These are phyloP conservation scores for Zizania palustris DNA, from an alignment of 202 grass and related monocot species.

Conservation along the genomic window DNA sequence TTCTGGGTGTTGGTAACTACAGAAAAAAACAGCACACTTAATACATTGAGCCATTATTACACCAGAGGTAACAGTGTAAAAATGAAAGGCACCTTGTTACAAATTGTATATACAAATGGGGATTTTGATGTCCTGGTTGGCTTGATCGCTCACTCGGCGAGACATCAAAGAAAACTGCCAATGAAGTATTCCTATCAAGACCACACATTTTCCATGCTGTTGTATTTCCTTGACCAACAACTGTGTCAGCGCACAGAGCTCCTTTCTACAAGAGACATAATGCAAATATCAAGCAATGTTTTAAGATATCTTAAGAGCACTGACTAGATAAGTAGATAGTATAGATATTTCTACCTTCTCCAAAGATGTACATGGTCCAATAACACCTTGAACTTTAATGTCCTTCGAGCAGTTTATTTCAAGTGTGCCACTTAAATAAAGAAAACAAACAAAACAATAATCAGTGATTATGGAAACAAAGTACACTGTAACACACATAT, in stretches of 20 bases:
- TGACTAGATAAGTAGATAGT: neutral
- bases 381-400: conserved; percentile 96
- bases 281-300: conserved; percentile 26
- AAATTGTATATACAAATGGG: conserved; percentile 94
- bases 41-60: conserved; percentile 30
- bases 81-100: conserved; percentile 68
- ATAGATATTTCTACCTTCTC: conserved; percentile 74
- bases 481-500: neutral
- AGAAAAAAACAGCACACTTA: conserved; percentile 37
- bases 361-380: conserved; percentile 96
- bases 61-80: conserved; percentile 22
- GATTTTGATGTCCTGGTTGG: conserved; percentile 77
- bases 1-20: conserved; percentile 93
- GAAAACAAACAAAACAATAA: conserved; percentile 23
- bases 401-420: conserved; percentile 99
- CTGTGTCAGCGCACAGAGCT: conserved; percentile 76
- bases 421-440: conserved; percentile 72
- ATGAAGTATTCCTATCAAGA: conserved; percentile 86
- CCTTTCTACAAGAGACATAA: conserved; percentile 66
- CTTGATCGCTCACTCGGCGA: conserved; percentile 83
- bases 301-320: conserved; percentile 13
- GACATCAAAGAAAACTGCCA: conserved; percentile 97
- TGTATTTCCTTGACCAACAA: conserved; percentile 97
- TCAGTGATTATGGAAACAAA: conserved; percentile 21
- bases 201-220: conserved; percentile 97